Percentiles rank a stretch among this genome's conserved stretches.
These are phyloP conservation scores for Bryoerythrophyllum caledonicum DNA, from an alignment of 225 moss, liverwort and hornwort species.

Conservation along the genomic window DNA sequence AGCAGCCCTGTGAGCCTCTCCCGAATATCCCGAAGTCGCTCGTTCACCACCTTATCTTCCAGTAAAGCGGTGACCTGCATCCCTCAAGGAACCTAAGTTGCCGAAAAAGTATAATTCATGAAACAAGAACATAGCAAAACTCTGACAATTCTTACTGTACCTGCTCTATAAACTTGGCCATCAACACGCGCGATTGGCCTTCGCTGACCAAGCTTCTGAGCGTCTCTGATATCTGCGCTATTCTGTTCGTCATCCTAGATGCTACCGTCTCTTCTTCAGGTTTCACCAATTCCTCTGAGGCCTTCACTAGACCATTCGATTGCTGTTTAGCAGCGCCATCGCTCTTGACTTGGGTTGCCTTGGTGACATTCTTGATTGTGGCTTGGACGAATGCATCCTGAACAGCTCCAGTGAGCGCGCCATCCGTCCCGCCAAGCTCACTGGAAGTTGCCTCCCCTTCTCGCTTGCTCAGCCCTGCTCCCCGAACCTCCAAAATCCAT, in stretches of 20 bases:
- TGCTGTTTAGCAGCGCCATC: slow-evolving; percentile 27
- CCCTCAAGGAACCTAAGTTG: background rate
- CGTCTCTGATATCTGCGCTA: slow-evolving; percentile 60
- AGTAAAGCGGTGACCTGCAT: slow-evolving; percentile 61
- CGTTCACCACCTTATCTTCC: slow-evolving; percentile 59
- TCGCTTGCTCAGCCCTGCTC: slow-evolving; percentile 87
- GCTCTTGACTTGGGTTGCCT: slow-evolving; percentile 24
- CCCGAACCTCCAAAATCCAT: slow-evolving; percentile 97
- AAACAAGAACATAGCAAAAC: slow-evolving; percentile 20
- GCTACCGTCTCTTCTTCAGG: slow-evolving; percentile 44
- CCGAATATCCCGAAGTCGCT: slow-evolving; percentile 60
- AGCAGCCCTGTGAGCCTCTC: slow-evolving; percentile 66
- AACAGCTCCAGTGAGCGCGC: slow-evolving; percentile 44
- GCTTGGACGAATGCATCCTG: slow-evolving; percentile 56
- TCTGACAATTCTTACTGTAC: slow-evolving; percentile 17
- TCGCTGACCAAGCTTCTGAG: slow-evolving; percentile 59
- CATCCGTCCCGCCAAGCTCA: slow-evolving; percentile 55
- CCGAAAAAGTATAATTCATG: background rate
- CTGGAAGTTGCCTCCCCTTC: slow-evolving; percentile 72
- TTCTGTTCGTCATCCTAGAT: slow-evolving; percentile 51
- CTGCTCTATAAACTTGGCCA: slow-evolving; percentile 76
- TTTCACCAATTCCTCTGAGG: slow-evolving; percentile 34
- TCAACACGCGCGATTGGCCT: slow-evolving; percentile 67
- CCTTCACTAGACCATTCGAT: slow-evolving; percentile 40
- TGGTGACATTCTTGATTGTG: slow-evolving; percentile 51